These are phyloP conservation scores for Balakata baccata DNA, from an alignment of 345 rosid genomes.

Conservation along the genomic window DNA sequence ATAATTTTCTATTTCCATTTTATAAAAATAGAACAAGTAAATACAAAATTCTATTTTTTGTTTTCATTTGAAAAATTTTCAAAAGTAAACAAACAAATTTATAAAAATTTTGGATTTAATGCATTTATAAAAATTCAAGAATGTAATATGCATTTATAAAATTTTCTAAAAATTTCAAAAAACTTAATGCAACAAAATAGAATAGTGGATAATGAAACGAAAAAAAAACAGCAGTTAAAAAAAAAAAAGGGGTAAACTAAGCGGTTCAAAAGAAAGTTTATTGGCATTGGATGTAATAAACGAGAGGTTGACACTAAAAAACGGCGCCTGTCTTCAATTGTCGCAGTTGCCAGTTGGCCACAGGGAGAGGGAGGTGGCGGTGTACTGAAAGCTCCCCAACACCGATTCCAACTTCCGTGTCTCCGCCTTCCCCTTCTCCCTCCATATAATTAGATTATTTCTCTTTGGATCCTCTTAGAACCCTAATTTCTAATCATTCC, in stretches of 20 bases:
- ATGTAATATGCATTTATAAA: too few relatives aligned
- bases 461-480: not conserved
- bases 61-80: too few relatives aligned
- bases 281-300: too few relatives aligned
- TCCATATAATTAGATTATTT: not conserved
- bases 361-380: not conserved
- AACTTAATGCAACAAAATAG: too few relatives aligned
- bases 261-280: too few relatives aligned
- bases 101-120: too few relatives aligned
- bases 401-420: not conserved
- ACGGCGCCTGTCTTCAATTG: not conserved
- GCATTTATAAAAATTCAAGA: too few relatives aligned
- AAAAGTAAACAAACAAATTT: too few relatives aligned
- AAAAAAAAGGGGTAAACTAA: not conserved
- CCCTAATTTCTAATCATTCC: conserved; percentile 6
- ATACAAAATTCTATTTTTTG: too few relatives aligned
- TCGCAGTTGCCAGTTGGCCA: not conserved
- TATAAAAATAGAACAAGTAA: too few relatives aligned
- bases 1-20: too few relatives aligned
- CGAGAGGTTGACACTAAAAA: conserved; percentile 8
- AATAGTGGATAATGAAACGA: not conserved
- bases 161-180: too few relatives aligned
- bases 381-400: not conserved
- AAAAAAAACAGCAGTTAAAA: not conserved
- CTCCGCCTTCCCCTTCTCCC: not conserved